Conservation (phyloP, 1,284 basidiomycete genomes). For the Microbotryum saponariae region DNA sequence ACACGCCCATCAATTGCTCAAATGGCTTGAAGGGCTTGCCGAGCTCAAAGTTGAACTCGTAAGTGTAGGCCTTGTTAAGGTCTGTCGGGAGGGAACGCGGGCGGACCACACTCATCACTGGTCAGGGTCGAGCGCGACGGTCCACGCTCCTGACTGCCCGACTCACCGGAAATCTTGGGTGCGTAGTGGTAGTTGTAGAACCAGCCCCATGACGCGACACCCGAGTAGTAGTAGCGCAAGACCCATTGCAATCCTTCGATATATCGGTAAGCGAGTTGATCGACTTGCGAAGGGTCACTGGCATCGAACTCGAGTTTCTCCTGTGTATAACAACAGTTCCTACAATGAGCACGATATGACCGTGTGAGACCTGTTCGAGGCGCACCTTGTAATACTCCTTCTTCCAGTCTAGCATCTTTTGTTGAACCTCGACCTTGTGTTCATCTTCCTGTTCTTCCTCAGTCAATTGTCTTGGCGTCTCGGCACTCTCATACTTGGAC, state of each 20-base stretch:
- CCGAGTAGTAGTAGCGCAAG: constrained; percentile 96
- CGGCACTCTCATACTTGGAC: constrained; percentile 78
- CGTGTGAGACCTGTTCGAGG: constrained; percentile 5
- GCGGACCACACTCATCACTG: not conserved
- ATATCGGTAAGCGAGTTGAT: constrained; percentile 66
- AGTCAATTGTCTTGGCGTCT: constrained; percentile 55
- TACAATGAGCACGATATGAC: not conserved
- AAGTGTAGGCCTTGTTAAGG: constrained; percentile 63
- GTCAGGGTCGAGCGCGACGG: not conserved
- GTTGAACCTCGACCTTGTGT: constrained; percentile 61
- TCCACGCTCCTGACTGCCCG: not conserved
- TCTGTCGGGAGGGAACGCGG: constrained; percentile 48
- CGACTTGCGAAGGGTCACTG: constrained; percentile 53
- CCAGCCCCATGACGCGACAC: constrained; percentile 96
- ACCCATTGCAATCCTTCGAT: constrained; percentile 97
- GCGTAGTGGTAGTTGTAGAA: constrained; percentile 98
- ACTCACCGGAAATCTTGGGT: constrained; percentile 78
- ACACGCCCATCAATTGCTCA: constrained; percentile 96
- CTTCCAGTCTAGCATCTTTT: constrained; percentile 92
- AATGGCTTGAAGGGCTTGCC: constrained; percentile 88
- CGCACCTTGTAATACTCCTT: constrained; percentile 74
- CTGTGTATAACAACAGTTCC: not conserved
- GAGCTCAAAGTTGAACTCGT: constrained; percentile 76
- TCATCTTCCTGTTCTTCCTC: constrained; percentile 67
- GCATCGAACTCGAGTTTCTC: constrained; percentile 74